Base-by-base conservation (phyloP, 2,329 filamentous ascomycete genomes). In the Calonectria hongkongensis region DNA sequence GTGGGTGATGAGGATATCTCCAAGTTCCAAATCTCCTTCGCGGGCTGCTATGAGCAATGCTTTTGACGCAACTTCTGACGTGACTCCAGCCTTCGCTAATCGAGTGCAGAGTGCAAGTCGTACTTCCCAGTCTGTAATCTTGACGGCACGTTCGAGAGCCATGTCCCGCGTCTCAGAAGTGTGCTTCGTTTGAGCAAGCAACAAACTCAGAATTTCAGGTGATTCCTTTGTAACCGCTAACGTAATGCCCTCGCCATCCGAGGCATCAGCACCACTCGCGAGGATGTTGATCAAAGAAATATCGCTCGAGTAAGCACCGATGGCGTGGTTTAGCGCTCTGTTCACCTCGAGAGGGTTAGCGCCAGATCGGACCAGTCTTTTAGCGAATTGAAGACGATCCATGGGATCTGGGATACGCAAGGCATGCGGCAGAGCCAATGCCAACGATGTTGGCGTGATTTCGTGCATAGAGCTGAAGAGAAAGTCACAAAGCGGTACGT, bases 1-100 rank as follows among this genome's bases (percentile, higher is more conserved):
- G 58, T 90, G 84, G 10, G 85, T 82, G 64, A 91, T 85, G 9
- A 92, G 83, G 2, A 90, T 80, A 36, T 85, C 85, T 18, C 88
- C 88, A 1, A 91, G 85, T 9, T 84, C 82, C 10, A 90, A 71
- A 73, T 92, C 90, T 1, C 88, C 88, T 21, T 90, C 88, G 0
- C 87, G 83, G 0, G 89, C 88, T 0, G 89, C 89, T 1, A 85
- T 81, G 0, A 91, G 81, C 0, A 92, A 79, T 0, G 88, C 88
- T 21, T 87, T 85, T 0, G 88, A 90, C 0, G 90, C 85, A 0
- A 84, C 83, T 0, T 85, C 79, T 0, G 85, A 83, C 0, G 86
- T 84, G 0, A 89, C 85, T 2, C 89, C 89, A 2, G 85, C 84
- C 50, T 83, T 83, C 0, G 90, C 76, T 7, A 91, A 81, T 3